These are phyloP conservation scores for Aurantiochytrium sp. DNA, from an alignment of 108 stramenopile species.

Conservation along the genomic window DNA sequence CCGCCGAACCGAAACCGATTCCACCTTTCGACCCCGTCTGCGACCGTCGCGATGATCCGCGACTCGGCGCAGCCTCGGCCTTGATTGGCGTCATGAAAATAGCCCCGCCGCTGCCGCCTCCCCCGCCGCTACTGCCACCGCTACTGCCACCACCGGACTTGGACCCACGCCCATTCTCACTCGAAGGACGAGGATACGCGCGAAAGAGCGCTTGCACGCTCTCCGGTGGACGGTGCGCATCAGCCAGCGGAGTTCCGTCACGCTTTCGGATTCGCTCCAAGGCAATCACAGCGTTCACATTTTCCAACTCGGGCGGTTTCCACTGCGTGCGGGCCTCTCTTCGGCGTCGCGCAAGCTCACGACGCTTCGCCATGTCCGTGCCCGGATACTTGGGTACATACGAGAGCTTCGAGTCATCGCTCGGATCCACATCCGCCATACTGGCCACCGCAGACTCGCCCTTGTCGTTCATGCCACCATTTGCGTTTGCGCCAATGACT, in stretches of 20 bases:
- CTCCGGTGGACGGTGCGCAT: background rate
- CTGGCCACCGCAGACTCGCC: background rate
- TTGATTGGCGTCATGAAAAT: constrained; percentile 12
- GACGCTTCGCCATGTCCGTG: background rate
- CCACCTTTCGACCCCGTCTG: background rate
- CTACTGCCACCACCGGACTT: background rate
- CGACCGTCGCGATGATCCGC: background rate
- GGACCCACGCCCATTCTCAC: background rate
- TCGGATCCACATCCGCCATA: background rate
- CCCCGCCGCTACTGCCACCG: background rate
- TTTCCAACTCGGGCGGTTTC: background rate
- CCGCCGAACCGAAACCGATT: background rate
- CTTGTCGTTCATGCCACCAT: background rate
- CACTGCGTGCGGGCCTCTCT: background rate
- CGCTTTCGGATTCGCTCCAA: background rate
- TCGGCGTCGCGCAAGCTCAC: background rate
- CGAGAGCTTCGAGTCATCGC: background rate
- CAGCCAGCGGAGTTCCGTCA: background rate
- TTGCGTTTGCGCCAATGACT: background rate
- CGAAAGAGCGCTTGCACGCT: background rate
- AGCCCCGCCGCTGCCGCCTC: background rate
- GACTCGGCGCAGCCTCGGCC: background rate
- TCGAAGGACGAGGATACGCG: background rate
- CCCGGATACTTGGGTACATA: background rate
- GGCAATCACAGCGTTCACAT: background rate